These are phyloP conservation scores for Pythium aquatile DNA, from an alignment of 352 stramenopile genomes.

Conservation along the genomic window DNA sequence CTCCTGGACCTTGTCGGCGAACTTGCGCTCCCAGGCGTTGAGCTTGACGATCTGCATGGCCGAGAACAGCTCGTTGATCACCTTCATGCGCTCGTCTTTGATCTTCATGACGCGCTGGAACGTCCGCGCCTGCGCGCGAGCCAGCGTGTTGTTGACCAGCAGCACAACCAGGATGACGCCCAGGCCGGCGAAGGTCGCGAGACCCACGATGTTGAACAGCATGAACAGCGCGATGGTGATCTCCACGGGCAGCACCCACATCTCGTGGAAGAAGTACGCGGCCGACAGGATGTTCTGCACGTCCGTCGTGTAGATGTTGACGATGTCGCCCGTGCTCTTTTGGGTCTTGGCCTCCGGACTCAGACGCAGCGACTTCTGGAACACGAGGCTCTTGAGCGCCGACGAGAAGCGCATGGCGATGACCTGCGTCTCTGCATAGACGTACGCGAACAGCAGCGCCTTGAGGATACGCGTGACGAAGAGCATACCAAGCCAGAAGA, in stretches of 20 bases:
- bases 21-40: conserved; percentile 92
- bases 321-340: conserved; percentile 46
- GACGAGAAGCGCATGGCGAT: conserved; percentile 59
- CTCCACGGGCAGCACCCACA: conserved; percentile 60
- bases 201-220: conserved; percentile 53
- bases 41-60: conserved; percentile 95
- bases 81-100: conserved; percentile 56
- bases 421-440: conserved; percentile 60
- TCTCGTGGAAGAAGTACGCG: conserved; percentile 66
- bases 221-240: conserved; percentile 48
- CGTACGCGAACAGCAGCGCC: conserved; percentile 61
- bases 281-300: conserved; percentile 59
- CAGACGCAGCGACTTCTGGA: conserved; percentile 68
- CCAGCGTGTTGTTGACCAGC: conserved; percentile 44
- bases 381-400: conserved; percentile 70
- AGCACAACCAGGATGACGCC: conserved; percentile 40
- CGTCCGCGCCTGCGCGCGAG: conserved; percentile 28
- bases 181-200: conserved; percentile 41
- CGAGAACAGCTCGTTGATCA: conserved; percentile 61
- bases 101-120: conserved; percentile 40
- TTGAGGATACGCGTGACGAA: conserved; percentile 64
- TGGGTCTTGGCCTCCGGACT: conserved; percentile 28
- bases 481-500: conserved; percentile 61
- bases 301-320: conserved; percentile 62
- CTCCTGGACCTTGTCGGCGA: conserved; percentile 63